A percentile compares a stretch with the other conserved stretches of the same genome.
Evolutionary conservation across 2,329 filamentous ascomycete species (phyloP).

Genomic region (Ophiostoma perfectum): DNA sequence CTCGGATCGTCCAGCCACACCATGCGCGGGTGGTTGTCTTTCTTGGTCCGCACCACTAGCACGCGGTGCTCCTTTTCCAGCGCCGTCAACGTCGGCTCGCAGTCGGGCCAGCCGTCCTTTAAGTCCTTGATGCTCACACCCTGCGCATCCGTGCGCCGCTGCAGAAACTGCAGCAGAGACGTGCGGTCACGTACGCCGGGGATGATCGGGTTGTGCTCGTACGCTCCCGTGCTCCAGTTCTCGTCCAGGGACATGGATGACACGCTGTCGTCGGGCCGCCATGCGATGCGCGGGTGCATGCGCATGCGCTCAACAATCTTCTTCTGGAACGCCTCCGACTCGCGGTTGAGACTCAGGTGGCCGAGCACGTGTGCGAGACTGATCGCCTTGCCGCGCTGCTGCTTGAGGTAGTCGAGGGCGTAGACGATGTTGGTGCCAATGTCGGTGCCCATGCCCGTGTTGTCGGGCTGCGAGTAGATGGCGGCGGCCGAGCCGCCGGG

Average conservation of each 20-base stretch:
- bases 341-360: constrained; percentile 67
- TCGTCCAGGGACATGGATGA: constrained; percentile 30
- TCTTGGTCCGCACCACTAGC: constrained; percentile 83
- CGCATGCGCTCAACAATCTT: constrained; percentile 64
- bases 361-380: constrained; percentile 70
- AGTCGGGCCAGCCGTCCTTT: constrained; percentile 91
- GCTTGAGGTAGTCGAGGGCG: constrained; percentile 75
- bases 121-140: constrained; percentile 83
- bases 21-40: constrained; percentile 78
- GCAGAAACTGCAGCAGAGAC: constrained; percentile 73
- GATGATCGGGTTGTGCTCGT: constrained; percentile 77
- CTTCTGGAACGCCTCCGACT: constrained; percentile 56
- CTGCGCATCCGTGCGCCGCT: constrained; percentile 72
- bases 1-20: constrained; percentile 86
- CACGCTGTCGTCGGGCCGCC: constrained; percentile 51
- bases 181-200: constrained; percentile 69
- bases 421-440: constrained; percentile 85
- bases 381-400: constrained; percentile 62
- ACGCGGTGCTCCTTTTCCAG: constrained; percentile 75
- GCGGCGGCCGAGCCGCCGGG: constrained; percentile 30
- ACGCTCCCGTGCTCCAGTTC: constrained; percentile 62
- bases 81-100: constrained; percentile 68
- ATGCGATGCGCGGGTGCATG: constrained; percentile 55
- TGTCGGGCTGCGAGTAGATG: constrained; percentile 70
- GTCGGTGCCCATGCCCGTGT: constrained; percentile 70